Evolutionary conservation across 78 protist species (phyloP).

Genomic region (Dictyostelium intermedium): DNA sequence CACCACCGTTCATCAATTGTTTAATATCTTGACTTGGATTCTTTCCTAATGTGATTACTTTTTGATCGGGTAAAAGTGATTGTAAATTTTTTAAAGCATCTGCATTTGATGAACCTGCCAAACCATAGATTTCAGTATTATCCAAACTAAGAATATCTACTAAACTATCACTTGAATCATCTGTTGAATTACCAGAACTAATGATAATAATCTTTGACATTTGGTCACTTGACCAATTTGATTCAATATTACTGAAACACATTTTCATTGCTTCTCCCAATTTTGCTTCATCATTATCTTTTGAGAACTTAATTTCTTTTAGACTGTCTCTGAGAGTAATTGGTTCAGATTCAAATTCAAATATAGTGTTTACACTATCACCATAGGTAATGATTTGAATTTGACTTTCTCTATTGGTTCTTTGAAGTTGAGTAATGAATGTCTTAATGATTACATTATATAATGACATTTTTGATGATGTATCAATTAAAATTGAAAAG

Average conservation of each 20-base stretch:
- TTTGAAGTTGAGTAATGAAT: too few relatives aligned
- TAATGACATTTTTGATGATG: too few relatives aligned
- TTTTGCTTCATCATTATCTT: neutral
- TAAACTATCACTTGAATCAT: neutral
- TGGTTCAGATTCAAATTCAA: too few relatives aligned
- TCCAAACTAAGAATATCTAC: neutral
- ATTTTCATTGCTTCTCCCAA: neutral
- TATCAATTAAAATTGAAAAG: too few relatives aligned
- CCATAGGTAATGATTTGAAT: too few relatives aligned
- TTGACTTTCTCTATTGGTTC: too few relatives aligned
- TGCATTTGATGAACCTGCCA: neutral
- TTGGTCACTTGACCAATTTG: neutral
- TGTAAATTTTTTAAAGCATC: neutral
- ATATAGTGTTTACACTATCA: too few relatives aligned
- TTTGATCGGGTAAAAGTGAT: neutral
- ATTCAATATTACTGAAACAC: neutral
- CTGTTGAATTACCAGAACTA: neutral
- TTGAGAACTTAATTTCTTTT: too few relatives aligned
- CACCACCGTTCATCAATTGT: neutral
- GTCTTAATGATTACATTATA: too few relatives aligned
- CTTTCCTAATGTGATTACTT: neutral
- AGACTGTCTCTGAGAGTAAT: too few relatives aligned
- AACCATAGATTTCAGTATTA: neutral
- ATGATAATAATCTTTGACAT: neutral
- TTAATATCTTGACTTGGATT: neutral